A percentile compares a stretch with the other conserved stretches of the same genome.
Conservation (phyloP, 2,329 filamentous ascomycete species). For the Thielaviopsis populi region DNA sequence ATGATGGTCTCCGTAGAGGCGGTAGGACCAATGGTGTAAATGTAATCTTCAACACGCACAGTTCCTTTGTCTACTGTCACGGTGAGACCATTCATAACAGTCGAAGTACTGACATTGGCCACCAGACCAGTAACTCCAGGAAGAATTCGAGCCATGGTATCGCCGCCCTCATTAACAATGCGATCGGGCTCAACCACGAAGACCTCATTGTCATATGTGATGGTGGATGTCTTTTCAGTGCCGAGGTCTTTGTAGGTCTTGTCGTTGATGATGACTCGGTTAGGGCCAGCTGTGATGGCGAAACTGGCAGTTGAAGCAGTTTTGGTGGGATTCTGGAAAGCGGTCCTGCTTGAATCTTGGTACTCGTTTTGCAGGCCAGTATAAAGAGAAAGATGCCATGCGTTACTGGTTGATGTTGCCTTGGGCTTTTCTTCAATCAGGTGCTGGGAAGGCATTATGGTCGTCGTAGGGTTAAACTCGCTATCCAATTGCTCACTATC, state of each 20-base stretch:
- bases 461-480: background rate
- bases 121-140: slow-evolving; percentile 23
- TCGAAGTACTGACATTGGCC: slow-evolving; percentile 25
- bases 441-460: background rate
- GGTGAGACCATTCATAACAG: slow-evolving; percentile 27
- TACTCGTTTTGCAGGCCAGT: background rate
- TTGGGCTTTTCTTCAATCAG: background rate
- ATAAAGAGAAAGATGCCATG: background rate
- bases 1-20: slow-evolving; percentile 23
- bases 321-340: background rate
- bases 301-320: slow-evolving; percentile 20
- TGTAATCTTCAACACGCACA: slow-evolving; percentile 30
- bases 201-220: slow-evolving; percentile 28
- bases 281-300: slow-evolving; percentile 31
- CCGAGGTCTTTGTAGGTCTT: slow-evolving; percentile 30
- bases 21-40: slow-evolving; percentile 29
- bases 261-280: slow-evolving; percentile 33
- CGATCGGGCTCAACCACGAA: slow-evolving; percentile 35
- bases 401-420: background rate
- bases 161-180: slow-evolving; percentile 17
- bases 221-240: slow-evolving; percentile 27
- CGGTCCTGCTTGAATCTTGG: background rate
- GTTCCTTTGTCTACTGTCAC: slow-evolving; percentile 30
- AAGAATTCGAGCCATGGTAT: slow-evolving; percentile 30
- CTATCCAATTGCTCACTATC: background rate